phyloP scores from a whole-genome alignment of 2,329 filamentous ascomycete species.

The Paraphaeosphaeria sporulosa region DNA sequence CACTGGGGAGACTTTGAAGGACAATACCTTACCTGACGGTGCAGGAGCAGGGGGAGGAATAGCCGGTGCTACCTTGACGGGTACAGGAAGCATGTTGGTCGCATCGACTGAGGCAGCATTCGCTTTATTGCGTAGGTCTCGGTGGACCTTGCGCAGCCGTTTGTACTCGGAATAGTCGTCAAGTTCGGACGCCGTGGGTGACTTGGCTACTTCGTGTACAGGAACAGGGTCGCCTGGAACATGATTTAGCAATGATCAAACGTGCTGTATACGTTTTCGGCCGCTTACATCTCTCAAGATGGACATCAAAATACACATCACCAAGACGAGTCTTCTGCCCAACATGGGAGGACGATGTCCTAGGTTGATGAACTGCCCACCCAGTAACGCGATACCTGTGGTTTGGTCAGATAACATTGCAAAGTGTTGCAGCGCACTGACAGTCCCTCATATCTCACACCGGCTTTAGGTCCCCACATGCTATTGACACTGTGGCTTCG shows the following conservation, averaged over 20 bases:
- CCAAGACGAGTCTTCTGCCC: slow-evolving; percentile 28
- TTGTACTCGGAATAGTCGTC: slow-evolving; percentile 60
- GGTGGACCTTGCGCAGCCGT: slow-evolving; percentile 42
- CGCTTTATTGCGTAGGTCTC: slow-evolving; percentile 18
- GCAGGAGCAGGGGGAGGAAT: slow-evolving; percentile 19
- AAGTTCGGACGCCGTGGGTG: slow-evolving; percentile 53
- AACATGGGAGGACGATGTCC: slow-evolving; percentile 18
- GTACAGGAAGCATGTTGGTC: background rate
- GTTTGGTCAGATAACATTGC: background rate
- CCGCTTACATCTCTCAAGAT: slow-evolving; percentile 2
- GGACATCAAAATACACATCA: slow-evolving; percentile 45
- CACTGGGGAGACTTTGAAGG: slow-evolving; percentile 3
- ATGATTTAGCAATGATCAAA: slow-evolving; percentile 35
- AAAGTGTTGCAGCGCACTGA: slow-evolving; percentile 35
- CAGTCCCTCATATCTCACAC: slow-evolving; percentile 59
- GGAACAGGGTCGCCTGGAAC: slow-evolving; percentile 44
- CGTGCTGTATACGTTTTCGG: background rate
- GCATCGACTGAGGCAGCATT: background rate
- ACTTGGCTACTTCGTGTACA: slow-evolving; percentile 48
- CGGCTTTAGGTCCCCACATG: slow-evolving; percentile 56
- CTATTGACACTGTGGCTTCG: slow-evolving; percentile 54
- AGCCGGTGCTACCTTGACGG: slow-evolving; percentile 23
- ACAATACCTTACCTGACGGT: background rate
- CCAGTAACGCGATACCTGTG: slow-evolving; percentile 42
- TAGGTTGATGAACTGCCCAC: slow-evolving; percentile 50